These are phyloP conservation scores for Tetraselmis striata DNA, from an alignment of 139 green algal genomes.

Conservation along the genomic window DNA sequence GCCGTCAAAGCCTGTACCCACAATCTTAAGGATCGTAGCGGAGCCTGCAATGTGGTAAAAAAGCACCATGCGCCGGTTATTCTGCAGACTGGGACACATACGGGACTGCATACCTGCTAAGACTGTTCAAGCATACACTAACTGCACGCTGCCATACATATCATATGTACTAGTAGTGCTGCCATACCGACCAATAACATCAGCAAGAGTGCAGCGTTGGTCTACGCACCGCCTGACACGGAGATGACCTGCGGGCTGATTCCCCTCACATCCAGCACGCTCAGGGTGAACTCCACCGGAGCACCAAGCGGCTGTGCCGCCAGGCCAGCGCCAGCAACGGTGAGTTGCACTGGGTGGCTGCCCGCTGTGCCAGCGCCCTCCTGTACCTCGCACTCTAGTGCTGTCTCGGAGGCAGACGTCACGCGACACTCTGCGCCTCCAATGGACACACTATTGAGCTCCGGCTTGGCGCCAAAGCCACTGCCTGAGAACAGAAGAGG, in stretches of 20 bases:
- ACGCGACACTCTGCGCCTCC: neutral
- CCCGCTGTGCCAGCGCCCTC: too few species aligned
- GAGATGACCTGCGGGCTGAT: neutral
- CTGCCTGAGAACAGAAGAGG: too few species aligned
- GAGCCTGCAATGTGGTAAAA: neutral
- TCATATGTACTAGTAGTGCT: too few species aligned
- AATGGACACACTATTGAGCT: neutral
- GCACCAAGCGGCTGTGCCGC: neutral
- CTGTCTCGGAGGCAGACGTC: neutral
- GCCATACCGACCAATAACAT: too few species aligned
- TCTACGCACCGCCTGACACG: neutral
- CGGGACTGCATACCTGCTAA: too few species aligned
- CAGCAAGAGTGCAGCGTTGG: too few species aligned
- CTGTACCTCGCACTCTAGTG: neutral
- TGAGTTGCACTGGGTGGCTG: neutral
- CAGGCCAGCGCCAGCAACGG: neutral
- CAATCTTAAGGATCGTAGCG: neutral
- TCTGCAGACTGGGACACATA: too few species aligned
- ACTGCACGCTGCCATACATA: too few species aligned
- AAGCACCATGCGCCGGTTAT: too few species aligned
- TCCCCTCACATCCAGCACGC: neutral
- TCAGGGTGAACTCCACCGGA: neutral
- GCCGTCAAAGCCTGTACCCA: neutral
- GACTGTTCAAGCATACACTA: too few species aligned
- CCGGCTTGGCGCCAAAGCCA: neutral